Base-by-base conservation (phyloP, 495 filamentous ascomycete genomes). In the Evansstolkia leycettana region DNA sequence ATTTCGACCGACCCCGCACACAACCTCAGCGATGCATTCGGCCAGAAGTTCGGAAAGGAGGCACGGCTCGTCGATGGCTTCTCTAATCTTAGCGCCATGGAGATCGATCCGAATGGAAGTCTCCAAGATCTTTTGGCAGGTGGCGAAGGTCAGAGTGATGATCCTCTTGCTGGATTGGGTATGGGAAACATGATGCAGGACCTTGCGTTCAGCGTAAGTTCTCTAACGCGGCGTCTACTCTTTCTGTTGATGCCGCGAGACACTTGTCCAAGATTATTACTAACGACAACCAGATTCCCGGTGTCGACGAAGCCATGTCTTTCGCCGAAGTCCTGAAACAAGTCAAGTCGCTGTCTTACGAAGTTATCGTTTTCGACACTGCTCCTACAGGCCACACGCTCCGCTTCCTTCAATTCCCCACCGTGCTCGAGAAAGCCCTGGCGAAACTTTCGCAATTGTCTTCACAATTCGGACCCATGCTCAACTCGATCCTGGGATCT, bases 1-100 rank as follows among this genome's bases (percentile, higher is more conserved):
- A 96, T 99, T 62, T 95, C 88, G 17, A 99, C 90, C 47, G 90
- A 99, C 57, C 90, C 90, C 39, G 90, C 90, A 33, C 90, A 99
- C 73, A 99, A 99, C 60, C 73, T 99, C 35, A 90, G 83, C 55
- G 90, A 99, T 66, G 90, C 90, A 35, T 96, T 99, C 54, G 84
- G 82, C 46, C 89, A 96, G 64, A 96, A 99, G 60, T 99, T 99
- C 54, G 90, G 90, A 58, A 99, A 99, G 71, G 90, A 96, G 60
- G 90, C 90, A 28, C 77, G 86, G 33, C 73, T 94, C 13, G 64
- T 99, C 40, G 76, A 94, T 54, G 90, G 90, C 40, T 95, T 90
- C 55, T 71, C 75, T 11, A 96, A 96, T 53, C 68, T 99, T 36
- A 93, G 86, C 48, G 90, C 90, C 14, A 99, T 99, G 90, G 90